Conservation (phyloP, 2,329 filamentous ascomycete species). For the Cladophialophora chaetospira region DNA sequence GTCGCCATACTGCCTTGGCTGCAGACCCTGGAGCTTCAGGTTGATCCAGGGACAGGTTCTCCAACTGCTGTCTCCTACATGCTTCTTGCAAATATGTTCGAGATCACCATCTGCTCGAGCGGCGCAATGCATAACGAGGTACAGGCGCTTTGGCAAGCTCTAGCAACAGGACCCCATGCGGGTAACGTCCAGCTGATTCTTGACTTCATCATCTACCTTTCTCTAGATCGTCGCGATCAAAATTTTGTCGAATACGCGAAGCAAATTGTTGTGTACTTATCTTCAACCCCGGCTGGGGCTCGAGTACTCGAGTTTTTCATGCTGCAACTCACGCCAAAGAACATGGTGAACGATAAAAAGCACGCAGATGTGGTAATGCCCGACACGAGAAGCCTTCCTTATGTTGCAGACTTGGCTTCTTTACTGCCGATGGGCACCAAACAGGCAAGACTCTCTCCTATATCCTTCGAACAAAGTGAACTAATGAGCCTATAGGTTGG, state of each 20-base stretch:
- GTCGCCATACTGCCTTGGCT: slow-evolving; percentile 96
- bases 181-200: slow-evolving; percentile 93
- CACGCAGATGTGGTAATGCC: slow-evolving; percentile 66
- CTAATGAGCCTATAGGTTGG: slow-evolving; percentile 56
- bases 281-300: slow-evolving; percentile 78
- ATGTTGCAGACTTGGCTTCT: slow-evolving; percentile 80
- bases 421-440: slow-evolving; percentile 87
- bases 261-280: slow-evolving; percentile 95
- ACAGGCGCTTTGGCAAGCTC: slow-evolving; percentile 93
- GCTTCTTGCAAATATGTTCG: slow-evolving; percentile 88
- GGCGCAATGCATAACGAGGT: slow-evolving; percentile 92
- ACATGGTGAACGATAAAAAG: slow-evolving; percentile 94
- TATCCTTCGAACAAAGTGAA: background rate
- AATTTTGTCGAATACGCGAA: slow-evolving; percentile 98
- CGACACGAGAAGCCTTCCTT: slow-evolving; percentile 69
- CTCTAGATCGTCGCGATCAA: slow-evolving; percentile 89
- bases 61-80: slow-evolving; percentile 93
- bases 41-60: slow-evolving; percentile 81
- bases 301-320: slow-evolving; percentile 94
- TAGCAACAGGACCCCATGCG: slow-evolving; percentile 87
- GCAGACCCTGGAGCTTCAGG: slow-evolving; percentile 85
- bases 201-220: slow-evolving; percentile 94
- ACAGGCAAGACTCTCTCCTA: slow-evolving; percentile 54
- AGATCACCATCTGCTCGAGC: slow-evolving; percentile 92
- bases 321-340: slow-evolving; percentile 86